phyloP scores from a whole-genome alignment of 1,284 basidiomycete species.

The Anthracocystis panici-leucophaei region DNA sequence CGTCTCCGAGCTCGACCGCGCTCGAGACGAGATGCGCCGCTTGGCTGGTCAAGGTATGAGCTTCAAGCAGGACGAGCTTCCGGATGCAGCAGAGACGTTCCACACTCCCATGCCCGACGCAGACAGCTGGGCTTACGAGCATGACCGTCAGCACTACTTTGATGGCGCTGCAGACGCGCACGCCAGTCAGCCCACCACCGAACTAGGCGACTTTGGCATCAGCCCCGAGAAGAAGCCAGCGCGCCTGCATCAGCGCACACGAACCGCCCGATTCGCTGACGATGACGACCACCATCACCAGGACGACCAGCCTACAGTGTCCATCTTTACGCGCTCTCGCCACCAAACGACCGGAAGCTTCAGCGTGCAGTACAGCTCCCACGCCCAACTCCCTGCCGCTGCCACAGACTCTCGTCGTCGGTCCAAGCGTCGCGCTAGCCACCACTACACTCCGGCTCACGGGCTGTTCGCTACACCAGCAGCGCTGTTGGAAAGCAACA shows the following conservation, averaged over 20 bases:
- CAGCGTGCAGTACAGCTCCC: conserved; percentile 18
- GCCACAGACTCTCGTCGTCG: conserved; percentile 5
- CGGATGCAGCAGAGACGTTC: conserved; percentile 22
- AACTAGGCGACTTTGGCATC: conserved; percentile 37
- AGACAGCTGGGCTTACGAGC: conserved; percentile 18
- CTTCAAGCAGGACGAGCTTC: conserved; percentile 14
- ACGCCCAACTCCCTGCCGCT: conserved; percentile 9
- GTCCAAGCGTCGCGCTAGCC: conserved; percentile 13
- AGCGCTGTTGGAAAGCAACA: conserved; percentile 33
- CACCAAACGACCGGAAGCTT: conserved; percentile 27
- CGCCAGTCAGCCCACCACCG: conserved; percentile 9
- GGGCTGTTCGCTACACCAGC: conserved; percentile 28
- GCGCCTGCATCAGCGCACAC: conserved; percentile 34
- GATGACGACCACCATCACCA: conserved; percentile 15
- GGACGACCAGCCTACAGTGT: conserved; percentile 22
- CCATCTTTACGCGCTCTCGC: conserved; percentile 43
- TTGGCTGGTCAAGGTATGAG: conserved; percentile 36
- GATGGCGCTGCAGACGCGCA: neutral
- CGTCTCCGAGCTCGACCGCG: conserved; percentile 28
- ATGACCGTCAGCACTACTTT: conserved; percentile 5
- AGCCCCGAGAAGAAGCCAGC: conserved; percentile 36
- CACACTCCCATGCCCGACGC: conserved; percentile 38
- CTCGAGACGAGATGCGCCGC: conserved; percentile 39
- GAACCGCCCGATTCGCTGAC: conserved; percentile 41
- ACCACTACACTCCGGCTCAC: conserved; percentile 7